These are phyloP conservation scores for Eimeria acervulina DNA, from an alignment of 169 alveolate genomes.

Conservation along the genomic window DNA sequence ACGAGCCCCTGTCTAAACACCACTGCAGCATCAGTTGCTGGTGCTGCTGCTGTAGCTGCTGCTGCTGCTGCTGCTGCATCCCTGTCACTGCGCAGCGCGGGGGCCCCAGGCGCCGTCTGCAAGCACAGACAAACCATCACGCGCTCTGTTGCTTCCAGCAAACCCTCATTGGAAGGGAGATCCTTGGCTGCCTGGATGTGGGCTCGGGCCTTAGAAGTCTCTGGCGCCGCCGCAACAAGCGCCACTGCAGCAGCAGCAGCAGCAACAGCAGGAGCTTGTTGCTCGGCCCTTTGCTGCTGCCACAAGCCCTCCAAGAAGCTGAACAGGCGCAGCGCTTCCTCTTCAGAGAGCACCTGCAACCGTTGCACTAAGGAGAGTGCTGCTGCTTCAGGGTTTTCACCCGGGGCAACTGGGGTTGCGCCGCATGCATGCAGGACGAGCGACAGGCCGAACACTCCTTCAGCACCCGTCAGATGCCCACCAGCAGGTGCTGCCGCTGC, in stretches of 20 bases:
- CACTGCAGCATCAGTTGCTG: neutral
- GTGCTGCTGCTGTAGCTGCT: neutral
- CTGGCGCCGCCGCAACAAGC: neutral
- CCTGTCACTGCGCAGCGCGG: neutral
- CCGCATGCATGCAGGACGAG: slow-evolving; percentile 57
- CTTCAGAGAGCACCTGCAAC: slow-evolving; percentile 20
- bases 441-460: neutral
- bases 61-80: slow-evolving; percentile 2
- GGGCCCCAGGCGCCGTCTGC: neutral
- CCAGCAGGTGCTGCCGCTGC: neutral
- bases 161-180: neutral
- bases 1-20: slow-evolving; percentile 43
- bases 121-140: slow-evolving; percentile 63
- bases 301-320: neutral
- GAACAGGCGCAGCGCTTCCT: neutral
- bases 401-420: neutral
- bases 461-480: neutral
- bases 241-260: no score
- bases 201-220: neutral
- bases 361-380: neutral
- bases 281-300: slow-evolving; percentile 1
- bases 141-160: slow-evolving; percentile 16
- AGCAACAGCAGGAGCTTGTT: neutral
- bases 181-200: neutral
- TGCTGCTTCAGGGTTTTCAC: neutral